phyloP scores from a whole-genome alignment of 345 rosid species.

The Eucalyptus sp. region DNA sequence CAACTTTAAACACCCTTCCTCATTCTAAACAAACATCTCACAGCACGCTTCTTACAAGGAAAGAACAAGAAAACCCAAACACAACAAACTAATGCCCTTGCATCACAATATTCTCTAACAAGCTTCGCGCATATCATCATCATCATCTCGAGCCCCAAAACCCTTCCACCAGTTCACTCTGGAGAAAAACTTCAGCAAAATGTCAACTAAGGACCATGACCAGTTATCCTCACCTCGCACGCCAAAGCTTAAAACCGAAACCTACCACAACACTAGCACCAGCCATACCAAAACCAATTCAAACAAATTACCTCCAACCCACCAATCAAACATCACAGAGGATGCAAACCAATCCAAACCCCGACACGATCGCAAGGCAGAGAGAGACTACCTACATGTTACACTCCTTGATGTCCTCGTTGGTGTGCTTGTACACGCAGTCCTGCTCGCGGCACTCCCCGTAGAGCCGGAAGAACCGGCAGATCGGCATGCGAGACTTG shows the following conservation, averaged over 20 bases:
- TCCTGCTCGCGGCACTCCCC: constrained; percentile 99
- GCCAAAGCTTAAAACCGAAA: not conserved
- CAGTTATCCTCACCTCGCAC: not conserved
- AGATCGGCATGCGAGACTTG: constrained; percentile 95
- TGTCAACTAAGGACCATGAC: not conserved
- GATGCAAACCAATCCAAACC: not conserved
- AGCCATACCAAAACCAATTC: not conserved
- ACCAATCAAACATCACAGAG: not conserved
- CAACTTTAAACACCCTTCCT: not conserved
- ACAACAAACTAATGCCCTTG: not conserved
- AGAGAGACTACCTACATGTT: constrained; percentile 51
- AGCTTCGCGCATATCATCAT: not conserved
- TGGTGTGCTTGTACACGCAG: constrained; percentile 94
- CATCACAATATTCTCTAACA: not conserved
- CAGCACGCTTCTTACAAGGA: not conserved
- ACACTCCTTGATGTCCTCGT: constrained; percentile 97
- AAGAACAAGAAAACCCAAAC: not conserved
- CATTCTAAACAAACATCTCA: not conserved
- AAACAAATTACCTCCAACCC: not conserved
- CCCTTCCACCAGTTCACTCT: not conserved
- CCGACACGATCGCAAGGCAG: not conserved
- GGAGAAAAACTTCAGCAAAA: not conserved
- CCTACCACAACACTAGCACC: not conserved
- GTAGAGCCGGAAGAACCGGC: constrained; percentile 72
- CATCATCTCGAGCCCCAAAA: not conserved